phyloP scores from a whole-genome alignment of 805 yeast species.

The Candida maris region DNA sequence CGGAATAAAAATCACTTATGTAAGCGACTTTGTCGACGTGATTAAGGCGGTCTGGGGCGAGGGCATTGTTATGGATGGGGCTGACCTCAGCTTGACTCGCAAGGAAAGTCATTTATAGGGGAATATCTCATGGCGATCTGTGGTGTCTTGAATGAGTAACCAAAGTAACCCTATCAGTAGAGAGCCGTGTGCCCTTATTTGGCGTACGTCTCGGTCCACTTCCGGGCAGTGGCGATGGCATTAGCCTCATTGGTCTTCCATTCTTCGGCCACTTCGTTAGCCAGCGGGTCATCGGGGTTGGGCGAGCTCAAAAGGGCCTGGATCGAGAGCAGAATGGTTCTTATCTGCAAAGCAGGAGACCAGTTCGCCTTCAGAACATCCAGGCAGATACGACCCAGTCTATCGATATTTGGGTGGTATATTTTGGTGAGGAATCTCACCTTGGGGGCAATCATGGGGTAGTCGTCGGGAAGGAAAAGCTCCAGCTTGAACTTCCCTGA shows the following conservation, averaged over 20 bases:
- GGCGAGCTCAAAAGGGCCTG: conserved; percentile 95
- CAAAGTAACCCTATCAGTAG: too few relatives aligned
- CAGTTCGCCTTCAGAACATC: conserved; percentile 94
- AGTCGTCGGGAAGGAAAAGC: conserved; percentile 89
- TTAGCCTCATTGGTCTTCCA: conserved; percentile 84
- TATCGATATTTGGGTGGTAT: conserved; percentile 95
- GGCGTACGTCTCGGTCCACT: conserved; percentile 70
- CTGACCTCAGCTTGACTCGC: conserved; percentile 2
- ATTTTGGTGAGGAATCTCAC: conserved; percentile 90
- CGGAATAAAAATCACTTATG: conserved; percentile 59
- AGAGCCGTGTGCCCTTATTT: conserved; percentile 12
- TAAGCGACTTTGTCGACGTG: conserved; percentile 77
- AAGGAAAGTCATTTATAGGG: conserved; percentile 3
- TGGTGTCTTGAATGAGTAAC: too few relatives aligned
- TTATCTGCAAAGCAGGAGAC: conserved; percentile 96
- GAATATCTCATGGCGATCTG: not conserved
- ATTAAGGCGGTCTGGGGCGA: conserved; percentile 66
- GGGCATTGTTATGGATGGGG: conserved; percentile 25
- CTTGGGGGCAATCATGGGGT: conserved; percentile 97
- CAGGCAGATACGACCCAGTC: conserved; percentile 90
- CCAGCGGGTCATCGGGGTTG: conserved; percentile 96
- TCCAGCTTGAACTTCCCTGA: conserved; percentile 76
- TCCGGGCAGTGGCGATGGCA: conserved; percentile 77
- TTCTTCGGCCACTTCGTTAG: conserved; percentile 95
- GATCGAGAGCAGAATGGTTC: conserved; percentile 85